Percentiles rank a stretch among this genome's conserved stretches.
These are phyloP conservation scores for Phaeosphaeriaceae sp. DNA, from an alignment of 2,329 filamentous ascomycete species.

Conservation along the genomic window DNA sequence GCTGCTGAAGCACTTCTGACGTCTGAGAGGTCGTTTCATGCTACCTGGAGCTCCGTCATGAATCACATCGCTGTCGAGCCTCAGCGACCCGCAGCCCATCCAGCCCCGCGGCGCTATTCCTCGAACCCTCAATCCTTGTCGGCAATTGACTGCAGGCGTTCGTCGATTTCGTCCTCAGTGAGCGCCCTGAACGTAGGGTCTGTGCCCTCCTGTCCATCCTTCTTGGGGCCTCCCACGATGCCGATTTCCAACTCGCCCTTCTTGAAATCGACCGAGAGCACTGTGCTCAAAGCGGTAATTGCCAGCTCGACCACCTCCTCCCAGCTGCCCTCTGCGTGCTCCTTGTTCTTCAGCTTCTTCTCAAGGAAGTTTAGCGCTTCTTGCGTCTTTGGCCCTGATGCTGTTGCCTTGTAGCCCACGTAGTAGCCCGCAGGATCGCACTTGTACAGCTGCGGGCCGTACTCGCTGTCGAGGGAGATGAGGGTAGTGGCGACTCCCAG, in stretches of 20 bases:
- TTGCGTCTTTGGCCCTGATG: conserved; percentile 96
- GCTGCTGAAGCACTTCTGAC: conserved; percentile 34
- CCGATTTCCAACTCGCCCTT: conserved; percentile 98
- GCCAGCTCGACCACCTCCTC: conserved; percentile 97
- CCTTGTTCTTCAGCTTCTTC: conserved; percentile 99
- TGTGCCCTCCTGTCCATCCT: conserved; percentile 83
- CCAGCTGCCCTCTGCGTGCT: conserved; percentile 89
- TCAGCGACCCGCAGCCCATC: conserved; percentile 33
- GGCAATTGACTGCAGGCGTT: conserved; percentile 95
- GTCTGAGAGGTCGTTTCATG: conserved; percentile 38
- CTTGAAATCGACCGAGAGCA: conserved; percentile 99
- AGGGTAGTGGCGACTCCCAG: conserved; percentile 95
- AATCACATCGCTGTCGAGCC: conserved; percentile 28
- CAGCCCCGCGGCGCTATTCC: conserved; percentile 23
- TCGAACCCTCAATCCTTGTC: conserved; percentile 83
- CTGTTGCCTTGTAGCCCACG: conserved; percentile 97
- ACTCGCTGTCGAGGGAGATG: conserved; percentile 91
- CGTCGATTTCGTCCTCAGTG: conserved; percentile 97
- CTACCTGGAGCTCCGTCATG: conserved; percentile 36
- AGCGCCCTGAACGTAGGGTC: conserved; percentile 83
- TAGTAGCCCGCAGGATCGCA: conserved; percentile 98
- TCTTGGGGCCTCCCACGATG: conserved; percentile 87
- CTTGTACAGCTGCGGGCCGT: conserved; percentile 95
- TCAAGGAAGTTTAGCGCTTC: conserved; percentile 98
- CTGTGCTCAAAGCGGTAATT: conserved; percentile 92